Base-by-base conservation (phyloP, 768 basidiomycete genomes). In the Omphalotus guepiniiformis region DNA sequence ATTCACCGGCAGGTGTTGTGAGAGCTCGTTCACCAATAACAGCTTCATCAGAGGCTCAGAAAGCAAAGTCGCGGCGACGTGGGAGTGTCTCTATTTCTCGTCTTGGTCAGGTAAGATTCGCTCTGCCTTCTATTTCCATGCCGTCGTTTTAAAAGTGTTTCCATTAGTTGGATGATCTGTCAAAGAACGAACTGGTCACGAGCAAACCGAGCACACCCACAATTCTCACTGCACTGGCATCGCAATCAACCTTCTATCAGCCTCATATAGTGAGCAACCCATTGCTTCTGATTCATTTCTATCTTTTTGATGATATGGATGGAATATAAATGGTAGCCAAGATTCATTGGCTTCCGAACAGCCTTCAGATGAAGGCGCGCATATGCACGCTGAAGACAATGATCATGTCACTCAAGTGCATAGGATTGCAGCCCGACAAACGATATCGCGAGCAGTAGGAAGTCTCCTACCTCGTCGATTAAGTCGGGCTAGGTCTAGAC, bases 51-150 rank as follows among this genome's bases (percentile, higher is more conserved):
- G 58, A 57, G 51, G 57, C 45, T 32, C 62, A 27, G 47, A 64
- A 56, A 54, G 58, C 55, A n/a, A 73, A 68, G 41, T 61, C 63
- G 32, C 64, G 69, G 36, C 67, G 73, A 48, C 64, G 73, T 39
- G 75, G 74, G 15, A 80, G 76, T 43, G 69, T 84, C 29, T 82
- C 80, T 1, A 70, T 84, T 35, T 78, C 79, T 45, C 70, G 78
- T 15, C 79, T 82, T 53, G 82, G 83, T 22, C 75, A 81, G 72
- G 80, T 82, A 39, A 49, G 67, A 49, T 36, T 22, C 16, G 42
- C 34, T 39, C 39, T 46, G 19, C 43, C 50, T 37, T 47, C 42
- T 48, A 6, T 22, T 16, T 21, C 12, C 28, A 18, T 42, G 9
- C 13, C 30, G 22, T 16, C 30, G 53, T 49, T 53, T 47, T 50